Conservation (phyloP, 345 rosid genomes). For the Brassica rapa region DNA sequence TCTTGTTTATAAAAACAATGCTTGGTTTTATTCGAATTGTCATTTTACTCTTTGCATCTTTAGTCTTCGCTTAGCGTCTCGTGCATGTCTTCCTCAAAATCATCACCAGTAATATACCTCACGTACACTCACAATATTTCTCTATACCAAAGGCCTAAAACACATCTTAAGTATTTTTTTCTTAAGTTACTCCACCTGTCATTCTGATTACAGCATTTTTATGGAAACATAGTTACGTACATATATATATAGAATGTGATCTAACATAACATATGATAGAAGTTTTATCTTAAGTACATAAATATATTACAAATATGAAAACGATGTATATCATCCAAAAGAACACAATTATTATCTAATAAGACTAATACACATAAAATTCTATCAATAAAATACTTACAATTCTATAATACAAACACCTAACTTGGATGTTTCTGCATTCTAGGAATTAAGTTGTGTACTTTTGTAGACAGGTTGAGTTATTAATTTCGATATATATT, state of each 20-base stretch:
- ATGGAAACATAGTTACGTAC: not conserved
- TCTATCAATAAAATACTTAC: not conserved
- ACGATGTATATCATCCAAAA: not conserved
- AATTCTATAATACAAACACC: not conserved
- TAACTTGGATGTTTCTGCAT: not conserved
- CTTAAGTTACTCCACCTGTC: not conserved
- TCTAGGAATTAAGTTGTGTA: not conserved
- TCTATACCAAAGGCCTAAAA: not conserved
- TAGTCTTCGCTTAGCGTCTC: constrained; percentile 28
- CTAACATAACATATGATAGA: not conserved
- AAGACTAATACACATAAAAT: not conserved
- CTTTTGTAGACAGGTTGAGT: not conserved
- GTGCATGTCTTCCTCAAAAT: constrained; percentile 41
- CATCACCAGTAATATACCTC: constrained; percentile 26
- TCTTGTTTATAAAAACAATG: constrained; percentile 43
- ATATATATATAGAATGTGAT: not conserved
- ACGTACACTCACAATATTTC: constrained; percentile 20
- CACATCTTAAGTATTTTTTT: not conserved
- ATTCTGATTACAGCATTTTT: not conserved
- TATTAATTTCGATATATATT: not conserved
- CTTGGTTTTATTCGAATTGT: constrained; percentile 43
- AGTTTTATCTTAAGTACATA: not conserved
- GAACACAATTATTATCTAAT: not conserved
- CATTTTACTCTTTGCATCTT: constrained; percentile 36
- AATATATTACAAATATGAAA: not conserved